A percentile compares a stretch with the other conserved stretches of the same genome.
Evolutionary conservation across 2,329 filamentous ascomycete species (phyloP).

Genomic region (Chrysosporium keratinophilum): DNA sequence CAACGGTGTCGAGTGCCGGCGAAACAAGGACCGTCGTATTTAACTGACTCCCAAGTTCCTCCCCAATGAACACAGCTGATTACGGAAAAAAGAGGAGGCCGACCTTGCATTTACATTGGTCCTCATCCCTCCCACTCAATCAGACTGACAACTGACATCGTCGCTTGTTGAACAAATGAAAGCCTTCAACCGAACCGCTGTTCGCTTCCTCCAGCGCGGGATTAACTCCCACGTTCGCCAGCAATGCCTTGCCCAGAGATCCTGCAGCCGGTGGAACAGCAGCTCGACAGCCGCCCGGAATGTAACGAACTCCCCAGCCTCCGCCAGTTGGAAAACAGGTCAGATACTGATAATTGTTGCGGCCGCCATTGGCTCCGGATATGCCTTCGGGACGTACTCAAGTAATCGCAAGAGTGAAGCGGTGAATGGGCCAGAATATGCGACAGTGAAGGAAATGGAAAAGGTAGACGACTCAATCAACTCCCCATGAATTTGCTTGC

Average conservation of each 20-base stretch:
- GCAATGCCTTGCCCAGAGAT: background rate
- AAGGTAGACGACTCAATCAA: slow-evolving; percentile 24
- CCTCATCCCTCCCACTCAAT: background rate
- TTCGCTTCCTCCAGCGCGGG: slow-evolving; percentile 10
- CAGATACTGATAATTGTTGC: slow-evolving; percentile 36
- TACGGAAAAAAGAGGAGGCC: background rate
- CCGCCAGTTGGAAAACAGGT: slow-evolving; percentile 8
- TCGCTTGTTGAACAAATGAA: slow-evolving; percentile 18
- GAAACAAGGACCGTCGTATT: background rate
- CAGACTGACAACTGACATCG: background rate
- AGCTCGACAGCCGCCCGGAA: slow-evolving; percentile 4
- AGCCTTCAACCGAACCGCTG: slow-evolving; percentile 11
- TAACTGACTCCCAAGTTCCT: background rate
- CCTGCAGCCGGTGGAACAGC: slow-evolving; percentile 14
- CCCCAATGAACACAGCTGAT: background rate
- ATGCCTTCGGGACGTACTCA: slow-evolving; percentile 40
- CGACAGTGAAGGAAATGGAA: slow-evolving; percentile 30
- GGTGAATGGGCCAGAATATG: slow-evolving; percentile 29
- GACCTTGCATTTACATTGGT: background rate
- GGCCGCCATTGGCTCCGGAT: slow-evolving; percentile 44
- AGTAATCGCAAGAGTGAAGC: slow-evolving; percentile 22
- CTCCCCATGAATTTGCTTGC: background rate
- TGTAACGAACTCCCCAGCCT: background rate
- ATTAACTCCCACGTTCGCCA: background rate
- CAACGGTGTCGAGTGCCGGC: background rate